Evolutionary conservation across 371 early-diverging fungal genomes (phyloP), one percentile per base, ranked within the genome.

Genomic region (Neoconidiobolus thromboides): DNA sequence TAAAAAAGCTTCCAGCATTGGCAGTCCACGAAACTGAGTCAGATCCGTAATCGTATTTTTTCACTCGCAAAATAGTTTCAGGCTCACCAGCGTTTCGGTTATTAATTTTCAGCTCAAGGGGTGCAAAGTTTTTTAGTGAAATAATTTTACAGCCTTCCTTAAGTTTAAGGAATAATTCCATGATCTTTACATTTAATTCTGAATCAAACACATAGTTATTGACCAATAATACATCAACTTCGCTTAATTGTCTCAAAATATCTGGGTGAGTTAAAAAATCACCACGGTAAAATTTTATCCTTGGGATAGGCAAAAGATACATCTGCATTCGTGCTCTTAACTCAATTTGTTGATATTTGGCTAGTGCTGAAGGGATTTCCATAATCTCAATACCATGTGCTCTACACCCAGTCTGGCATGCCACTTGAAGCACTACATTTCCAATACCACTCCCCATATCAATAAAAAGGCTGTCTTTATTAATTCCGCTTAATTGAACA

Each of bases 361-460:
- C 89, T 52, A 89, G 78, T 60, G 78, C 75, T 56, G 84, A 81
- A 0, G 95, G 92, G 2, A 77, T 87, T 42, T 86, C 80, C 91
- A 91, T 91, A 44, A 93, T 82, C 67, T 96, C 97, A 43, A 96
- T 82, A 7, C 97, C 97, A 61, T 81, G 79, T 0, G 85, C 73
- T 55, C 81, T 79, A 65, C 91, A 90, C 2, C 89, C 85, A 1
- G 84, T 80, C 60, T 92, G 82, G 4, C 91, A 87, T 2, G 91
- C 93, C 2, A 93, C 88, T 68, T 96, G 97, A 41, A 94, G 71
- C 12, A 94, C 92, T 3, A 94, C 94, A 68, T 95, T 94, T 12
- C 95, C 97, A 68, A 93, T 91, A 9, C 97, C 90, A 63, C 87
- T 86, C 0, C 96, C 95, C 63, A 96, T 71, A 69, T 96, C 97